phyloP scores from a whole-genome alignment of 208 protist genomes.

The Leishmania lainsoni region DNA sequence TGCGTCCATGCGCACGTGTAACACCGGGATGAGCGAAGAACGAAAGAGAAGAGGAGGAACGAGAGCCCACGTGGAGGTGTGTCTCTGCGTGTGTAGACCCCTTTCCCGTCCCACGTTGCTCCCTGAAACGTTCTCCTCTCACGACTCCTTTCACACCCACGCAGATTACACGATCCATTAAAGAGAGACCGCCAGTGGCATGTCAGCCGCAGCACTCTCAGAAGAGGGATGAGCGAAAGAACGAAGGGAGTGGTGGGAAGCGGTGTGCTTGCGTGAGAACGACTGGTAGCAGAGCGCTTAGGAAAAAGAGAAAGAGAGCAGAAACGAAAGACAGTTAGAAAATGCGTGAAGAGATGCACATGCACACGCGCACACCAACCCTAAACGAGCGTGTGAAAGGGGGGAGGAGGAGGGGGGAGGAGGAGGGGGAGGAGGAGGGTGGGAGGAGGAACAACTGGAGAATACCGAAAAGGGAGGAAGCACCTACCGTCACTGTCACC shows the following conservation, averaged over 20 bases:
- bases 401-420: background rate
- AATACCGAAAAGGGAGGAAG: background rate
- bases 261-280: no score
- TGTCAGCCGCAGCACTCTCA: background rate
- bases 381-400: slow-evolving; percentile 9
- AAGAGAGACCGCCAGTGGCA: background rate
- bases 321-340: background rate
- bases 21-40: background rate
- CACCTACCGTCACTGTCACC: background rate
- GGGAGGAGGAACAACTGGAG: background rate
- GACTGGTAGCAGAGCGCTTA: background rate
- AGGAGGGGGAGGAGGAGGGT: background rate
- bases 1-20: no score
- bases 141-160: background rate
- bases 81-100: background rate
- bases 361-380: background rate
- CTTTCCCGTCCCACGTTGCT: background rate
- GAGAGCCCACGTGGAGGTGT: background rate
- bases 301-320: slow-evolving; percentile 15
- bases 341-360: background rate
- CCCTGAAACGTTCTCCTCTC: background rate
- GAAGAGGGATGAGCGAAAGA: background rate
- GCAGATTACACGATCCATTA: background rate
- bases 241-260: background rate
- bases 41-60: background rate